These are phyloP conservation scores for Aspergillus biplanus DNA, from an alignment of 495 filamentous ascomycete species.

Conservation along the genomic window DNA sequence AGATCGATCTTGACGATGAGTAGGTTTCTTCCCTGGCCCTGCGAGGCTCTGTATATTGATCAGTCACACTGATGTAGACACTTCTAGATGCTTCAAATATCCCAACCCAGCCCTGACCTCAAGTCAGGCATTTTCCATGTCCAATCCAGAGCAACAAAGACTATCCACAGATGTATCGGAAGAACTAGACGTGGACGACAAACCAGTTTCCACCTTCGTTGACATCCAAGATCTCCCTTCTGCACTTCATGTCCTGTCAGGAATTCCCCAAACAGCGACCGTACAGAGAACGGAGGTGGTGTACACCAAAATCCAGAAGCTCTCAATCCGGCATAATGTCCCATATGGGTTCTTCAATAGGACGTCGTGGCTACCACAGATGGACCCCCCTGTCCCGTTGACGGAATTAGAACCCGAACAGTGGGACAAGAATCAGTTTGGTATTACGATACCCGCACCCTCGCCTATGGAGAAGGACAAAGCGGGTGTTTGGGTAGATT, in stretches of 20 bases:
- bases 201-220: conserved; percentile 4
- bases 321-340: conserved; percentile 42
- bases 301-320: conserved; percentile 52
- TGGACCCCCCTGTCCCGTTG: conserved; percentile 34
- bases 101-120: conserved; percentile 47
- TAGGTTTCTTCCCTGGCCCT: conserved; percentile 25
- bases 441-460: conserved; percentile 30
- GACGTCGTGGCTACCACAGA: conserved; percentile 48
- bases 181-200: not conserved
- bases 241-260: not conserved
- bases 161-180: not conserved
- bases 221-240: conserved; percentile 34
- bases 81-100: conserved; percentile 48
- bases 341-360: conserved; percentile 54
- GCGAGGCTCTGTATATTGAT: not conserved
- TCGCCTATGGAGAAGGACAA: not conserved
- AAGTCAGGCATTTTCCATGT: conserved; percentile 46
- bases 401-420: conserved; percentile 31
- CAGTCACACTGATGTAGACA: conserved; percentile 4
- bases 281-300: conserved; percentile 46
- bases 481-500: conserved; percentile 44
- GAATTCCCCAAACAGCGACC: not conserved
- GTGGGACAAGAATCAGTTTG: conserved; percentile 50
- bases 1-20: conserved; percentile 48
- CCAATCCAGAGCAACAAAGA: not conserved